A percentile compares a stretch with the other conserved stretches of the same genome.
These are phyloP conservation scores for Aaosphaeria arxii DNA, from an alignment of 2,329 filamentous ascomycete species.

Conservation along the genomic window DNA sequence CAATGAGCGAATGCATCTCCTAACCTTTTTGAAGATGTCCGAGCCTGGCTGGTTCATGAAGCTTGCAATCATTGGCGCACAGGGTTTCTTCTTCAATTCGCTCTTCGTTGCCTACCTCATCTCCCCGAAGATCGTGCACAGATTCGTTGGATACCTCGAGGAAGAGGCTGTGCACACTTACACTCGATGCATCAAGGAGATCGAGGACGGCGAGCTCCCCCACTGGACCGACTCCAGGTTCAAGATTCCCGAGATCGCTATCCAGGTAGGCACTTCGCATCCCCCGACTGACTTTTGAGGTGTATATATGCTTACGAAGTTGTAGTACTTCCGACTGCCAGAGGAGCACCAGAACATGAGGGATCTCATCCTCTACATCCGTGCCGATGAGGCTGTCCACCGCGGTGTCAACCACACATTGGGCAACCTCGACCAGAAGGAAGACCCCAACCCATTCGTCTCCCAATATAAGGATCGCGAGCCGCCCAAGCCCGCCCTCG, in stretches of 20 bases:
- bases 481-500: slow-evolving; percentile 65
- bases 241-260: slow-evolving; percentile 79
- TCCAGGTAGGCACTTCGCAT: slow-evolving; percentile 44
- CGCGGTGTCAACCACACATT: slow-evolving; percentile 95
- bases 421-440: slow-evolving; percentile 77
- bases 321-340: slow-evolving; percentile 93
- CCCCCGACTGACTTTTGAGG: too few species aligned
- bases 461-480: slow-evolving; percentile 71
- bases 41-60: slow-evolving; percentile 88
- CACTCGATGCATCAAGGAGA: slow-evolving; percentile 80
- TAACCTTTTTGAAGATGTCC: slow-evolving; percentile 91
- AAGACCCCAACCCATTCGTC: slow-evolving; percentile 91
- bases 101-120: slow-evolving; percentile 88
- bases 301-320: slow-evolving; percentile 3
- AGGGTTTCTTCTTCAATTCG: slow-evolving; percentile 95
- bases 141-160: slow-evolving; percentile 95
- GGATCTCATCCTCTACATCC: slow-evolving; percentile 77
- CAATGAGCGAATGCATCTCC: slow-evolving; percentile 90
- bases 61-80: slow-evolving; percentile 83
- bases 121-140: slow-evolving; percentile 82
- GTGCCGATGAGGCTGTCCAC: slow-evolving; percentile 52
- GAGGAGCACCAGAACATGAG: slow-evolving; percentile 78
- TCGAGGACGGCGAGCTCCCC: slow-evolving; percentile 80
- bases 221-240: slow-evolving; percentile 71
- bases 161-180: slow-evolving; percentile 97